phyloP scores from a whole-genome alignment of 2,329 filamentous ascomycete species.

The Talaromyces sp. region DNA sequence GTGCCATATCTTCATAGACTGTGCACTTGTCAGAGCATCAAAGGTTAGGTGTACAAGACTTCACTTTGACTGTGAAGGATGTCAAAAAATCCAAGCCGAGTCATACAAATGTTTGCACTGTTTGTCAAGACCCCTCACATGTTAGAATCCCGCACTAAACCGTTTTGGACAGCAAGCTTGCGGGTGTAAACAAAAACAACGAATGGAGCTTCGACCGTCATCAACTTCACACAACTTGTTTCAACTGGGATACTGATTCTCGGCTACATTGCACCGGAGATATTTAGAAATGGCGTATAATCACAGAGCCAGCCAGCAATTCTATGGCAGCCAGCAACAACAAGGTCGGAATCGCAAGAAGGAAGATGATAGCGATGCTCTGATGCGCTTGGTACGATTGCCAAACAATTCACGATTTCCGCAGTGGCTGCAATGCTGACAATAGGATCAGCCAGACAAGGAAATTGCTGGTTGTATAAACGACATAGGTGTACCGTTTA shows the following conservation, averaged over 20 bases:
- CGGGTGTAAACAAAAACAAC: constrained; percentile 31
- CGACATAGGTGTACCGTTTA: constrained; percentile 90
- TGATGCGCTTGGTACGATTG: constrained; percentile 51
- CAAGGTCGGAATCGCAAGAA: constrained; percentile 48
- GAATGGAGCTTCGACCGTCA: background rate
- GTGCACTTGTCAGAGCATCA: background rate
- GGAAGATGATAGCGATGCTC: constrained; percentile 53
- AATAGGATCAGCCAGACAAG: constrained; percentile 49
- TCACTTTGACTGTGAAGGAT: too few relatives aligned
- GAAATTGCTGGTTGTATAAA: constrained; percentile 97
- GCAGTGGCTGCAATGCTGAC: constrained; percentile 8
- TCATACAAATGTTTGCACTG: constrained; percentile 31
- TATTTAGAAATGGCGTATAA: constrained; percentile 45
- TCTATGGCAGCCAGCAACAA: constrained; percentile 42
- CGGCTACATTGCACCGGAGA: too few relatives aligned
- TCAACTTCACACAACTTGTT: background rate
- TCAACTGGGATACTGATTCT: too few relatives aligned
- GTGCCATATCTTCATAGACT: constrained; percentile 24
- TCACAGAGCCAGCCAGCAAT: constrained; percentile 49
- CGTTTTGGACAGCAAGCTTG: constrained; percentile 17
- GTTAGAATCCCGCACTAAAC: constrained; percentile 30
- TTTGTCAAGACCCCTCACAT: constrained; percentile 27
- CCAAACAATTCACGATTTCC: background rate
- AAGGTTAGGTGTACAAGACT: too few relatives aligned
- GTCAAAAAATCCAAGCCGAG: background rate